These are phyloP conservation scores for Neurospora sp. DNA, from an alignment of 495 filamentous ascomycete genomes.

Conservation along the genomic window DNA sequence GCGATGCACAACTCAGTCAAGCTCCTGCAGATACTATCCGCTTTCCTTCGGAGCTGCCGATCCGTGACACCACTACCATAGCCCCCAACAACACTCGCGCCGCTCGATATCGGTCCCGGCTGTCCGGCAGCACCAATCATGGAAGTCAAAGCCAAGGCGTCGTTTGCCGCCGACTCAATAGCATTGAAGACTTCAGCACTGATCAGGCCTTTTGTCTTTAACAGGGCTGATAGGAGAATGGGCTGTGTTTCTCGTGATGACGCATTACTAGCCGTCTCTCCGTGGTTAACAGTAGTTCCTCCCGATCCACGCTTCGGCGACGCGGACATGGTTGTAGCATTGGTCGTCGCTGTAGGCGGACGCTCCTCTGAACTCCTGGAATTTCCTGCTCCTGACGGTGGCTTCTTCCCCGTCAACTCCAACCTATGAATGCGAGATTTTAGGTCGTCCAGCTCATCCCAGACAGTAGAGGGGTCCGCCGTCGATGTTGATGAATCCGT, in stretches of 20 bases:
- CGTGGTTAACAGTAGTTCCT: slow-evolving; percentile 27
- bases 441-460: slow-evolving; percentile 95
- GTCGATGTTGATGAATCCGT: slow-evolving; percentile 81
- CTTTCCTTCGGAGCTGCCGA: slow-evolving; percentile 76
- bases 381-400: slow-evolving; percentile 66
- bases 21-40: slow-evolving; percentile 84
- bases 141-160: slow-evolving; percentile 64
- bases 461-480: slow-evolving; percentile 83
- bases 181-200: slow-evolving; percentile 62
- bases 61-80: slow-evolving; percentile 52
- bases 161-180: slow-evolving; percentile 72
- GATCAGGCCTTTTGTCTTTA: slow-evolving; percentile 59
- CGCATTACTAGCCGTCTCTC: slow-evolving; percentile 17
- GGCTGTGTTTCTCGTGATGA: slow-evolving; percentile 52
- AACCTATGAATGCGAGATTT: slow-evolving; percentile 88
- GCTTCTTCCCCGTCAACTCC: slow-evolving; percentile 82
- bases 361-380: slow-evolving; percentile 67
- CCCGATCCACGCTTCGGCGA: slow-evolving; percentile 61
- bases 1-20: slow-evolving; percentile 88
- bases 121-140: slow-evolving; percentile 60
- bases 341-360: slow-evolving; percentile 84
- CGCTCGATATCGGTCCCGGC: slow-evolving; percentile 49
- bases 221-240: slow-evolving; percentile 66
- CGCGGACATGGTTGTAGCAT: slow-evolving; percentile 82
- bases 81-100: slow-evolving; percentile 46